phyloP scores from a whole-genome alignment of 2,329 filamentous ascomycete genomes.

The Coleophoma cylindrospora region DNA sequence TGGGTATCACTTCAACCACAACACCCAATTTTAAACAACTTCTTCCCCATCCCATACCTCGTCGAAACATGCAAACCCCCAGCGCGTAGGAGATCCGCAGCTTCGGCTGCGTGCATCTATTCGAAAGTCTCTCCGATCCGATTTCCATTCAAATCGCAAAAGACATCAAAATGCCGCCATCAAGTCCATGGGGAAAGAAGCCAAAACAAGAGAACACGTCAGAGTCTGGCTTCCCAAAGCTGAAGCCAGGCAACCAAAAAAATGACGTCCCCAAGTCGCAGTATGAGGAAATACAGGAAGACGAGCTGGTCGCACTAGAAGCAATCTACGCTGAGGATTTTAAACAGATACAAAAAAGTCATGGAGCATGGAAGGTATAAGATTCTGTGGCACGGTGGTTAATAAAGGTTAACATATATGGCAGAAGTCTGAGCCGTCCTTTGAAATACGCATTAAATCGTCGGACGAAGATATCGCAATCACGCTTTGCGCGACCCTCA shows the following conservation, averaged over 20 bases:
- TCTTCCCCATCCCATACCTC: background rate
- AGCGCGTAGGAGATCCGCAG: conserved; percentile 21
- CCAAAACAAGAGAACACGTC: conserved; percentile 30
- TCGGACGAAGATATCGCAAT: conserved; percentile 68
- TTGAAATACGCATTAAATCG: conserved; percentile 73
- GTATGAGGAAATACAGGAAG: conserved; percentile 80
- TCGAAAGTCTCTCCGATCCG: conserved; percentile 7
- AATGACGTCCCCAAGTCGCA: conserved; percentile 45
- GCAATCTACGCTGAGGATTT: conserved; percentile 92
- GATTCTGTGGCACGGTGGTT: conserved; percentile 16
- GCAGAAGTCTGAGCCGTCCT: conserved; percentile 75
- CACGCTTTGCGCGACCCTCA: conserved; percentile 73
- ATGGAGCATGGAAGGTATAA: conserved; percentile 76
- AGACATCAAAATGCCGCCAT: conserved; percentile 23
- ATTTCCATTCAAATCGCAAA: conserved; percentile 5
- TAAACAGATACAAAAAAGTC: conserved; percentile 63
- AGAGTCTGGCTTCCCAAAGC: conserved; percentile 15
- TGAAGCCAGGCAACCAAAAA: conserved; percentile 10
- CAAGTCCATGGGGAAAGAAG: conserved; percentile 27
- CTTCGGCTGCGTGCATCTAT: conserved; percentile 22
- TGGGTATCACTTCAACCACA: background rate
- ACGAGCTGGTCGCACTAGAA: conserved; percentile 79
- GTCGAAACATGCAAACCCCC: conserved; percentile 12
- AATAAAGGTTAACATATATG: background rate
- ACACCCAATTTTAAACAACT: background rate